Evolutionary conservation across 108 stramenopile genomes (phyloP), one percentile per base, ranked within the genome.

Genomic region (Fragilaria crotonensis): DNA sequence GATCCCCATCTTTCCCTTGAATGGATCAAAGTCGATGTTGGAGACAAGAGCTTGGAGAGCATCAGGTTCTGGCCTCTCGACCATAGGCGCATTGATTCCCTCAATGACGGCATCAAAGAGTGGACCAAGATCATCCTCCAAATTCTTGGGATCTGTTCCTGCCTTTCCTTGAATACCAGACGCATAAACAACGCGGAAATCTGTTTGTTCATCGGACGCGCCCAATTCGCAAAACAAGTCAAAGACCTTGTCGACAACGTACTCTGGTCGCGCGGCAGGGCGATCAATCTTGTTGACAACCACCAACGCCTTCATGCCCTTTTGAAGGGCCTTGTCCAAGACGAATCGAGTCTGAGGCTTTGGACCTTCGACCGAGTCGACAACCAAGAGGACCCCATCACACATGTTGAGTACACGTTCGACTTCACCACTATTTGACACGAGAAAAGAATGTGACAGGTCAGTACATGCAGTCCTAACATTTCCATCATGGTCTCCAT

Each of bases 201-300:
- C 98, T 25, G 94, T 95, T 84, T 98, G 99, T 51, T 92, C 90
- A 65, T 99, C 99, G 23, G 71, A 83, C 14, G 99, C 97, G 48
- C 91, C 87, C 7, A 99, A 83, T 20, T 96, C 96, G 54, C 92
- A 89, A 74, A 99, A 95, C 26, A 99, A 78, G 64, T 99, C 99
- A 67, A 99, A 97, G 19, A 94, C 90, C 64, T 91, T 95, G 77
- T 99, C 96, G 30, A 97, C 91, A 25, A 98, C 98, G 52, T 97
- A 97, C 9, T 95, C 97, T 18, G 96, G 95, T 22, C 97, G 79
- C 0, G 97, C 97, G 2, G 94, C 76, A 23, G 95, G 95, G 23
- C 97, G 96, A 73, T 99, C 98, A 64, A 97, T 95, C 79, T 99
- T 99, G 86, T 98, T 99, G 52, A 99, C 92, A 30, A 99, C 98